A percentile compares a stretch with the other conserved stretches of the same genome.
Conservation (phyloP, 2,329 filamentous ascomycete species). For the Aureobasidium vineae region DNA sequence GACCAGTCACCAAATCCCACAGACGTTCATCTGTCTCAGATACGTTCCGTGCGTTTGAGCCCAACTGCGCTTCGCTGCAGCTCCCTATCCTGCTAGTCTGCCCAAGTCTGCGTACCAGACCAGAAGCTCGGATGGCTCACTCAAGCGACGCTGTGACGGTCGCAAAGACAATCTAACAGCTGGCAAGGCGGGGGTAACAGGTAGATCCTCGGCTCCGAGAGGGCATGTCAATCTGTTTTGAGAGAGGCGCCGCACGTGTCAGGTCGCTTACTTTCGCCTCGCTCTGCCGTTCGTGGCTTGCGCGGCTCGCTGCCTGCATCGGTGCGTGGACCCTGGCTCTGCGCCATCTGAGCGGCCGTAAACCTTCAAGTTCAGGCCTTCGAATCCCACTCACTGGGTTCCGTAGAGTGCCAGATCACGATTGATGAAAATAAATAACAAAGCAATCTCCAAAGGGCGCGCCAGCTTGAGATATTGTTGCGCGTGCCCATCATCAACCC, state of each 20-base stretch:
- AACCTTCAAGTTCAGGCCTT: slow-evolving; percentile 17
- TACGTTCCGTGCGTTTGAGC: slow-evolving; percentile 9
- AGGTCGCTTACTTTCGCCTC: slow-evolving; percentile 22
- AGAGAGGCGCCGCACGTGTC: slow-evolving; percentile 20
- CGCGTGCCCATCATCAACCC: not conserved
- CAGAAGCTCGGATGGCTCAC: slow-evolving; percentile 8
- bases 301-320: slow-evolving; percentile 9
- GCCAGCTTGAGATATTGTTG: not conserved
- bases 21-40: slow-evolving; percentile 12
- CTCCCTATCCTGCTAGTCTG: slow-evolving; percentile 12
- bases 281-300: slow-evolving; percentile 16
- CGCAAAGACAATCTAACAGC: slow-evolving; percentile 17
- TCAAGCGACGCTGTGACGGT: slow-evolving; percentile 7
- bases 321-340: slow-evolving; percentile 22
- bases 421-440: not conserved
- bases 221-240: slow-evolving; percentile 21
- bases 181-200: slow-evolving; percentile 11
- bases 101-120: slow-evolving; percentile 10
- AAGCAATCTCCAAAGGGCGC: not conserved
- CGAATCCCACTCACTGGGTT: not conserved
- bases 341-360: slow-evolving; percentile 16
- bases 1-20: not conserved
- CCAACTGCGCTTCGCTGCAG: slow-evolving; percentile 15
- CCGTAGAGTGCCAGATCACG: not conserved
- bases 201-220: slow-evolving; percentile 6